phyloP scores from a whole-genome alignment of 495 filamentous ascomycete species.

The Penicillium robsamsonii region DNA sequence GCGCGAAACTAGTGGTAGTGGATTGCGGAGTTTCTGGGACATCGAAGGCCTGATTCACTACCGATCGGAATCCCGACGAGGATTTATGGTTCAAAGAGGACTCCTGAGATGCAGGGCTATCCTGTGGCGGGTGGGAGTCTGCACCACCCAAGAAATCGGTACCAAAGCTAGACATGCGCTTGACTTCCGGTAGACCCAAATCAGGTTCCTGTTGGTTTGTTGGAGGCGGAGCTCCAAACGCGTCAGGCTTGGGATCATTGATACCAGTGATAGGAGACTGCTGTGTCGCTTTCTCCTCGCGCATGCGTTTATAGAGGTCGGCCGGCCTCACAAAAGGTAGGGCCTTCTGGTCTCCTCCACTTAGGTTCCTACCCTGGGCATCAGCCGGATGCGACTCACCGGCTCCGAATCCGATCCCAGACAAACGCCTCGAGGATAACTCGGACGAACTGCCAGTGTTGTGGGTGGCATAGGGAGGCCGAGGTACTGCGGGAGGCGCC shows the following conservation, averaged over 20 bases:
- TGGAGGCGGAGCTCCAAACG: not conserved
- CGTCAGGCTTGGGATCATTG: not conserved
- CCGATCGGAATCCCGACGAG: constrained; percentile 63
- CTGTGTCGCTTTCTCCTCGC: constrained; percentile 62
- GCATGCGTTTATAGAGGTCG: constrained; percentile 74
- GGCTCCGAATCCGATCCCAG: constrained; percentile 16
- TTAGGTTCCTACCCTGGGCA: constrained; percentile 18
- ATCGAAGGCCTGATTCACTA: constrained; percentile 70
- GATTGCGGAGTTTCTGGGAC: constrained; percentile 59
- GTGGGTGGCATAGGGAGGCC: constrained; percentile 34
- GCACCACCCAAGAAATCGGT: constrained; percentile 34
- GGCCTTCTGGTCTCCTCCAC: constrained; percentile 44
- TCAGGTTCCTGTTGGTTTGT: constrained; percentile 17
- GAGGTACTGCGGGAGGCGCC: constrained; percentile 45
- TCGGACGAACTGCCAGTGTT: constrained; percentile 34
- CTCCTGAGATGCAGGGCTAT: constrained; percentile 19
- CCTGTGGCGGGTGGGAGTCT: constrained; percentile 18
- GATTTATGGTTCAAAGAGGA: constrained; percentile 50
- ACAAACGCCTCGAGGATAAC: constrained; percentile 24
- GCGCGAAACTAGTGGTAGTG: constrained; percentile 44
- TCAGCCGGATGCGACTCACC: constrained; percentile 23
- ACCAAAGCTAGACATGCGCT: constrained; percentile 64
- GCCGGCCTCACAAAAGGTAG: constrained; percentile 69
- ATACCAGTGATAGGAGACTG: constrained; percentile 29
- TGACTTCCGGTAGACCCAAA: constrained; percentile 57